These are phyloP conservation scores for Leccinellum luteum DNA, from an alignment of 768 basidiomycete genomes.

Conservation along the genomic window DNA sequence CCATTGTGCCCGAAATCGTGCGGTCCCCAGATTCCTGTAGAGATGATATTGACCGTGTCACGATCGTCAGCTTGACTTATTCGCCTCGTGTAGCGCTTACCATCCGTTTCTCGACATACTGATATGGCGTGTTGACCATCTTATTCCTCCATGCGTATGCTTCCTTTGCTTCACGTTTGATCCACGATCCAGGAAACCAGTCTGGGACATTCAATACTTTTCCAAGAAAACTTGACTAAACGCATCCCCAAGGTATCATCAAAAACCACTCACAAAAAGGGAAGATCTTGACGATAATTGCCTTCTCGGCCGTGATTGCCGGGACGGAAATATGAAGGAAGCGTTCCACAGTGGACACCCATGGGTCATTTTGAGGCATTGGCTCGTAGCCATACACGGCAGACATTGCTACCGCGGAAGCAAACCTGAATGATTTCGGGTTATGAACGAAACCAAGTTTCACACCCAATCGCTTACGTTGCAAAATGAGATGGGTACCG, in stretches of 20 bases:
- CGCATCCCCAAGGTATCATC: background rate
- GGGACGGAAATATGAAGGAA: background rate
- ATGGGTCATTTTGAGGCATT: conserved; percentile 3
- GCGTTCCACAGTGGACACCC: conserved; percentile 6
- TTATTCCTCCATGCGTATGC: background rate
- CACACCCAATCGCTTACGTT: background rate
- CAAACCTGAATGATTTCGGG: conserved; percentile 16
- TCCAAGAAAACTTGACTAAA: background rate
- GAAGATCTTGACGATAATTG: conserved; percentile 1
- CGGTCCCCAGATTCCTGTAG: background rate
- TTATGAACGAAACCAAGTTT: background rate
- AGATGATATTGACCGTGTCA: too few species aligned
- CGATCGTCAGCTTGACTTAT: background rate
- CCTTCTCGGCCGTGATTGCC: conserved; percentile 3
- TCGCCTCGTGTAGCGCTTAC: conserved; percentile 8
- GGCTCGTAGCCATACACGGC: conserved; percentile 16
- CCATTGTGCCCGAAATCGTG: background rate
- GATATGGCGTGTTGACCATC: conserved; percentile 22
- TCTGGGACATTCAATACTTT: conserved; percentile 16
- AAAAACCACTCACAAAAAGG: conserved; percentile 15
- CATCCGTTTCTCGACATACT: conserved; percentile 27
- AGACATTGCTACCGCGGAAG: conserved; percentile 29
- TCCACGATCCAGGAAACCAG: conserved; percentile 41
- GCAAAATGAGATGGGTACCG: background rate
- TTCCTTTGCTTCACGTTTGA: conserved; percentile 32